These are phyloP conservation scores for Trichomonascus vanleenenianus DNA, from an alignment of 805 yeast species.

Conservation along the genomic window DNA sequence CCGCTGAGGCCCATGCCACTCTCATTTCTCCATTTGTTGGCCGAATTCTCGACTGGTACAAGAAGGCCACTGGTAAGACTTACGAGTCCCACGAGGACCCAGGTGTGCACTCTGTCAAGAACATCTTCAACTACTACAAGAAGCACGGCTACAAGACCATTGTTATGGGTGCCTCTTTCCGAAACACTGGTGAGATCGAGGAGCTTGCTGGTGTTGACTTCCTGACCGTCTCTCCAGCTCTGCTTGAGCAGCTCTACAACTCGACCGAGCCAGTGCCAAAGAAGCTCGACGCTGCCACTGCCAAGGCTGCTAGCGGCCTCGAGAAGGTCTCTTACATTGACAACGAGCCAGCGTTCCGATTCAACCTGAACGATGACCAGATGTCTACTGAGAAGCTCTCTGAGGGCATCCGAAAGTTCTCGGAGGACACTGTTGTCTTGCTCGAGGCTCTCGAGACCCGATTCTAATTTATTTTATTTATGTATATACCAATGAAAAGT, in stretches of 20 bases:
- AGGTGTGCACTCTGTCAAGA: slow-evolving; percentile 87
- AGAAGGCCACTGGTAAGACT: slow-evolving; percentile 83
- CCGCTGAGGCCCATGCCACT: slow-evolving; percentile 96
- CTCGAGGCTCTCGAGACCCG: slow-evolving; percentile 27
- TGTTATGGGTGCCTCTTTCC: slow-evolving; percentile 99
- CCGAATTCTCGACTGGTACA: slow-evolving; percentile 97
- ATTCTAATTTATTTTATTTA: not conserved
- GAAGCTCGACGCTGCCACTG: slow-evolving; percentile 62
- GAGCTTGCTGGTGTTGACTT: slow-evolving; percentile 96
- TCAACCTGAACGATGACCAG: slow-evolving; percentile 85
- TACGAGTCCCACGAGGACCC: slow-evolving; percentile 83
- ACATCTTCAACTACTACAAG: slow-evolving; percentile 95
- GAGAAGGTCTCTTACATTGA: slow-evolving; percentile 74
- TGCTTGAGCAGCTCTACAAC: slow-evolving; percentile 81
- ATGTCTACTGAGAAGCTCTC: slow-evolving; percentile 97
- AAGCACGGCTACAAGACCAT: slow-evolving; percentile 93
- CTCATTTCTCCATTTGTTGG: slow-evolving; percentile 98
- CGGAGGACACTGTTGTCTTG: slow-evolving; percentile 85
- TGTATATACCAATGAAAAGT: not conserved
- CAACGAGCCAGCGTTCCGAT: slow-evolving; percentile 88
- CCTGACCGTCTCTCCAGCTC: slow-evolving; percentile 89
- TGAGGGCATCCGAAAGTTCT: slow-evolving; percentile 96
- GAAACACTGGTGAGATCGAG: slow-evolving; percentile 91
- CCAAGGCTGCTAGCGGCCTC: slow-evolving; percentile 42
- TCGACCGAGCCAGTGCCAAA: slow-evolving; percentile 74